These are phyloP conservation scores for Blumeria graminis DNA, from an alignment of 2,329 filamentous ascomycete genomes.

Conservation along the genomic window DNA sequence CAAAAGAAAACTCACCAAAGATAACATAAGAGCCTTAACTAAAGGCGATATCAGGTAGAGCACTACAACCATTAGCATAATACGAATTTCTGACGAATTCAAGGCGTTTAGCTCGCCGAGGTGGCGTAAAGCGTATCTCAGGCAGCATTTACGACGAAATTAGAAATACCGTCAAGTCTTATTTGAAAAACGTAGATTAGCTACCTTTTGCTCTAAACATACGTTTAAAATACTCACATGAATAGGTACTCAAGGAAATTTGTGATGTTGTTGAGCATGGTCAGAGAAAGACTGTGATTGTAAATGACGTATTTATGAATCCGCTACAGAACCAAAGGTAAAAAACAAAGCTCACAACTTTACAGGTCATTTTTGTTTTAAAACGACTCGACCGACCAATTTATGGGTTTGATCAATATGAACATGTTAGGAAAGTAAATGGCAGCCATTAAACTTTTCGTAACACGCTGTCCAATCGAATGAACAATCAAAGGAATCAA, in stretches of 20 bases:
- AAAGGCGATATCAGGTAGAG: constrained; percentile 29
- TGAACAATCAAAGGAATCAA: no score
- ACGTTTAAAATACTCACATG: neutral
- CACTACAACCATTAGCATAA: neutral
- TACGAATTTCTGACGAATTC: neutral
- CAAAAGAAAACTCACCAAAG: constrained; percentile 23
- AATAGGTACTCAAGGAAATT: constrained; percentile 27
- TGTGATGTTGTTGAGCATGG: constrained; percentile 28
- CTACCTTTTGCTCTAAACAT: neutral
- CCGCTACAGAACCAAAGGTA: neutral
- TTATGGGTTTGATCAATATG: constrained; percentile 27
- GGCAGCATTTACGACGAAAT: constrained; percentile 37
- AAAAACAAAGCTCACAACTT: constrained; percentile 2
- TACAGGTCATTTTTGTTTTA: constrained; percentile 29
- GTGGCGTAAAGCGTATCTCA: constrained; percentile 54
- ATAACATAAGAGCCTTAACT: constrained; percentile 26
- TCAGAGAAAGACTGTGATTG: constrained; percentile 34
- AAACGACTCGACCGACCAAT: constrained; percentile 25
- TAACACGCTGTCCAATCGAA: no score
- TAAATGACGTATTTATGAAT: constrained; percentile 26
- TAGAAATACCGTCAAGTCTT: constrained; percentile 24
- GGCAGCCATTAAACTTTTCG: neutral
- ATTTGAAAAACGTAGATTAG: constrained; percentile 22
- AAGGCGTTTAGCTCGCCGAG: constrained; percentile 45
- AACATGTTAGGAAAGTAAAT: neutral